Percentiles rank a stretch among this genome's conserved stretches.
Evolutionary conservation across 1,284 basidiomycete species (phyloP).

Genomic region (Mycosarcoma maydis): DNA sequence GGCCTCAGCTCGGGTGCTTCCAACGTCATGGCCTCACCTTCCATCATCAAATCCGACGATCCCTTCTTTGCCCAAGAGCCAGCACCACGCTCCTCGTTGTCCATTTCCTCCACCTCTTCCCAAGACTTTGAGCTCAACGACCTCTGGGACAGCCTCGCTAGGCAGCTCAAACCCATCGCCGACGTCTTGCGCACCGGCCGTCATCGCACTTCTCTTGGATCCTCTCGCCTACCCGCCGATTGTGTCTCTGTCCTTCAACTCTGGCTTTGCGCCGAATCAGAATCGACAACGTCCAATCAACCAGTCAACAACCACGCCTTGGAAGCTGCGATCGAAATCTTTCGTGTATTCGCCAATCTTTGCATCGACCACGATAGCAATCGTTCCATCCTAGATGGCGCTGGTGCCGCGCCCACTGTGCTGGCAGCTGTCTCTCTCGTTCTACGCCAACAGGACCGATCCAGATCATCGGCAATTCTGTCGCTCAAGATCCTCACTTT

Average conservation of each 20-base stretch:
- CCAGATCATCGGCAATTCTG: constrained; percentile 39
- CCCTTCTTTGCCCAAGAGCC: constrained; percentile 16
- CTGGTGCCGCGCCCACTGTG: constrained; percentile 73
- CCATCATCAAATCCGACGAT: constrained; percentile 27
- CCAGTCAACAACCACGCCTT: constrained; percentile 11
- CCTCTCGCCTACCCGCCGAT: constrained; percentile 25
- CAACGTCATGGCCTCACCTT: constrained; percentile 35
- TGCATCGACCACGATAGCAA: constrained; percentile 59
- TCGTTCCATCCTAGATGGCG: constrained; percentile 18
- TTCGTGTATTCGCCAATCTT: constrained; percentile 56
- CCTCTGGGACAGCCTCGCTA: constrained; percentile 32
- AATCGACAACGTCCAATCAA: constrained; percentile 16
- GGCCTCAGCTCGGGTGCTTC: background rate
- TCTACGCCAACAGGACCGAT: constrained; percentile 74
- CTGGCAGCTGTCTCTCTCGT: constrained; percentile 80
- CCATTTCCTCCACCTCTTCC: constrained; percentile 29
- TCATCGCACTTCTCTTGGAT: constrained; percentile 29
- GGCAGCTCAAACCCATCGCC: constrained; percentile 49
- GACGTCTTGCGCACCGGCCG: constrained; percentile 45
- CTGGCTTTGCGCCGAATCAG: constrained; percentile 27
- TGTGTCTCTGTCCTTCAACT: constrained; percentile 40
- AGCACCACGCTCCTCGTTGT: constrained; percentile 10
- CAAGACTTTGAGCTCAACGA: constrained; percentile 45
- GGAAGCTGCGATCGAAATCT: constrained; percentile 49
- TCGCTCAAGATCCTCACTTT: constrained; percentile 71